Evolutionary conservation across 108 stramenopile genomes (phyloP), one percentile per base, ranked within the genome.

Genomic region (Cyclotella atomus): DNA sequence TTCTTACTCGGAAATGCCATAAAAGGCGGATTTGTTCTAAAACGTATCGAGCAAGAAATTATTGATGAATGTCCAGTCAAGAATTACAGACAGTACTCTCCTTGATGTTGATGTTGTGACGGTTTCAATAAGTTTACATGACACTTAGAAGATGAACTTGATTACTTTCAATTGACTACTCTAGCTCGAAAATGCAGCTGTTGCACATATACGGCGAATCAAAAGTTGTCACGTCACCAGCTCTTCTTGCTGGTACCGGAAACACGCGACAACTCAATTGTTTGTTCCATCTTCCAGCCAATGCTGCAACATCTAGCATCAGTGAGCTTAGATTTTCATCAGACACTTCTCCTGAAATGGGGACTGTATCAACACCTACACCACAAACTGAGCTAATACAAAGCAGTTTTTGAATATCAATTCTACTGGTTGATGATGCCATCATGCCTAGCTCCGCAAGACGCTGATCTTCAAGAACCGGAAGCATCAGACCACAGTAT

Each of bases 331-430:
- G 56, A 49, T 75, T 68, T 17, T 84, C 59, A 10, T 21, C 41
- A 3, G 81, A 63, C 30, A 68, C 66, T 63, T 89, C 73, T 6
- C 88, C 90, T 1, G 89, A 75, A 14, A 95, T 65, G 20, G 94
- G 94, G n/a, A 95, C 91, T 0, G 92, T 93, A 50, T 95, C 94
- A 2, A 95, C 74, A 10, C 94, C 94, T 5, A 95, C 94, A 1
- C 94, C 94, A 72, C 94, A 95, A 0, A 93, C 91, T 24, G 83
- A 88, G 30, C 87, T 87, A 19, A 95, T 82, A 36, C 69, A 78
- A 35, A 95, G 62, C 10, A 95, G 68, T 65, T 92, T 62, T 25
- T 78, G 65, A 68, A 81, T 77, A 73, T 82, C 47, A 44, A 67
- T 16, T 75, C 47, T 52, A 25, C 54, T 38, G 3, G 24, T 53